phyloP scores from a whole-genome alignment of 768 basidiomycete genomes.

The Psilocybe subaeruginosa region DNA sequence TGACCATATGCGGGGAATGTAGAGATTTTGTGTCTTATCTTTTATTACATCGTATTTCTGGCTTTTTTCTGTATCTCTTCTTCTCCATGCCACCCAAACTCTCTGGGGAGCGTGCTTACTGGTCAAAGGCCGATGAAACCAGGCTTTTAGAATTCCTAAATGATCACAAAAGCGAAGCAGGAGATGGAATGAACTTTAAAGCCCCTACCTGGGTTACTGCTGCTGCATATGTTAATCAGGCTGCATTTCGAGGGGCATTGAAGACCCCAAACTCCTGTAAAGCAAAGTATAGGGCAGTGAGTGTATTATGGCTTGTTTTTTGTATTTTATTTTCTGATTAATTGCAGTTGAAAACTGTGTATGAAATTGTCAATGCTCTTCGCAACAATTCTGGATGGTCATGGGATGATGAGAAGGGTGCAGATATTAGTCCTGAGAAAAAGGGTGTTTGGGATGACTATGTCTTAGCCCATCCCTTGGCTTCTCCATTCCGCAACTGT shows the following conservation, averaged over 20 bases:
- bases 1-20: too few relatives aligned
- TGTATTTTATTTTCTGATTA: background rate
- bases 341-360: conserved; percentile 14
- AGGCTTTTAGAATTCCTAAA: background rate
- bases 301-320: conserved; percentile 2
- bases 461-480: conserved; percentile 6
- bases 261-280: too few relatives aligned
- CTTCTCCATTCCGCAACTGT: conserved; percentile 22
- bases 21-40: too few relatives aligned
- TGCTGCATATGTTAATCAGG: too few relatives aligned
- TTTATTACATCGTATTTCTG: too few relatives aligned
- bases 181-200: conserved; percentile 27
- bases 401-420: conserved; percentile 23
- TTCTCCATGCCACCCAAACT: too few relatives aligned
- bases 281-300: conserved; percentile 20
- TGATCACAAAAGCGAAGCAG: conserved; percentile 13
- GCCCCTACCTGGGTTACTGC: too few relatives aligned
- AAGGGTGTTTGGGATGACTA: conserved; percentile 8
- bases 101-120: too few relatives aligned
- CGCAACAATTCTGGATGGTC: conserved; percentile 25
- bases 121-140: background rate
- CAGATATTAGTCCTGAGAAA: conserved; percentile 15
- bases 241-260: too few relatives aligned
- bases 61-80: too few relatives aligned
- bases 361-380: conserved; percentile 20